These are phyloP conservation scores for Yarrowia deformans DNA, from an alignment of 805 yeast species.

Conservation along the genomic window DNA sequence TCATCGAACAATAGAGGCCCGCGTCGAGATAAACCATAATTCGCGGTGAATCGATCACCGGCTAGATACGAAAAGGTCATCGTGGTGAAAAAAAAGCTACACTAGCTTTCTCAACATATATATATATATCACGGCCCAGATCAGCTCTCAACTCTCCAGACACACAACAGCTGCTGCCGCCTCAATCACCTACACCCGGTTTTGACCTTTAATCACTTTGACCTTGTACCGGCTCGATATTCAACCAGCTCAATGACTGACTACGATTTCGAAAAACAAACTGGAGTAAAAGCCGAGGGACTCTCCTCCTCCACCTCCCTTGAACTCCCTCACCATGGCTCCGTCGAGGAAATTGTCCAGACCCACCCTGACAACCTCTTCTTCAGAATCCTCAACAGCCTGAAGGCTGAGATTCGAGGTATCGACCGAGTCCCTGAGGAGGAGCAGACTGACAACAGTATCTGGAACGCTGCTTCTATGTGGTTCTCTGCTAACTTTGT, in stretches of 20 bases:
- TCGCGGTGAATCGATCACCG: slow-evolving; percentile 30
- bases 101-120: slow-evolving; percentile 15
- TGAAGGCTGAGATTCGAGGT: slow-evolving; percentile 67
- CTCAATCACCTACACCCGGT: slow-evolving; percentile 21
- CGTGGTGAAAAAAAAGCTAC: slow-evolving; percentile 4
- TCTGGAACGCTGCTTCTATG: slow-evolving; percentile 79
- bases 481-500: slow-evolving; percentile 93
- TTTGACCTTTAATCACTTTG: slow-evolving; percentile 37
- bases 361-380: slow-evolving; percentile 31
- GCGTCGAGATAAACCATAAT: slow-evolving; percentile 13
- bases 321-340: slow-evolving; percentile 6
- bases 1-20: slow-evolving; percentile 22
- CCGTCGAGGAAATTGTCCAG: slow-evolving; percentile 38
- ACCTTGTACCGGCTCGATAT: slow-evolving; percentile 37
- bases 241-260: slow-evolving; percentile 25
- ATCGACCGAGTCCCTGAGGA: slow-evolving; percentile 82
- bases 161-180: slow-evolving; percentile 35
- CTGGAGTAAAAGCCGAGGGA: slow-evolving; percentile 28
- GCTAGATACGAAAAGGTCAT: slow-evolving; percentile 29
- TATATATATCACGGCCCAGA: slow-evolving; percentile 30
- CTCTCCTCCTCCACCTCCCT: slow-evolving; percentile 30
- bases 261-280: slow-evolving; percentile 41
- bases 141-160: slow-evolving; percentile 12
- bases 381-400: slow-evolving; percentile 5
- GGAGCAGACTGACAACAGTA: slow-evolving; percentile 71